Conservation (phyloP, 1,139 yeast species). For the Keqinozyma sinolaborantium region DNA sequence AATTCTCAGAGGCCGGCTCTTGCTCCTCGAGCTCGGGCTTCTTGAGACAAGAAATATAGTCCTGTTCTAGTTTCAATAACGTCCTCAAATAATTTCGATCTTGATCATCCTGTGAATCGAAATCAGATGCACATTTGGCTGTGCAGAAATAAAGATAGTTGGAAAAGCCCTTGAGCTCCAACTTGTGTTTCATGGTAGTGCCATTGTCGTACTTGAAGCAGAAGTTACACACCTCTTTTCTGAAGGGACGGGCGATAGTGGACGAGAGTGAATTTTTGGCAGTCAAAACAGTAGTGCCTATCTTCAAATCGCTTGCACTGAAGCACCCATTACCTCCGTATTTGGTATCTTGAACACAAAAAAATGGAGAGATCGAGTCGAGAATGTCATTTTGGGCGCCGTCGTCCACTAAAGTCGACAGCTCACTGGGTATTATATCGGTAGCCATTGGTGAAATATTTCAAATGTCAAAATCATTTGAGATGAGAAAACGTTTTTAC, state of each 20-base stretch:
- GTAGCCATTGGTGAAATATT: too few species aligned
- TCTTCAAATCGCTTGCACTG: conserved; percentile 36
- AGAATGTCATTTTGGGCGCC: not conserved
- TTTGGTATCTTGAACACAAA: conserved; percentile 37
- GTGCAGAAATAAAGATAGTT: conserved; percentile 49
- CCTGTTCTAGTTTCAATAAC: conserved; percentile 25
- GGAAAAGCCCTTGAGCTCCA: conserved; percentile 11
- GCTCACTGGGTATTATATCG: conserved; percentile 3
- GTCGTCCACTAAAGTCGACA: conserved; percentile 6
- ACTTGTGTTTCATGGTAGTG: conserved; percentile 37
- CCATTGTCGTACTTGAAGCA: conserved; percentile 57
- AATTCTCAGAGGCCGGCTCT: conserved; percentile 13
- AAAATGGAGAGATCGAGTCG: conserved; percentile 21
- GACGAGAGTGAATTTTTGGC: conserved; percentile 44
- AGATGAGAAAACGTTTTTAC: too few species aligned
- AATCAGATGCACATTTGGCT: conserved; percentile 36
- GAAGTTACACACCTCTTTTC: conserved; percentile 60
- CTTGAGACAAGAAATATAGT: conserved; percentile 18
- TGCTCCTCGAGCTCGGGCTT: conserved; percentile 17
- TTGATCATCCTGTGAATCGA: conserved; percentile 20
- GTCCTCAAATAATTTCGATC: conserved; percentile 18
- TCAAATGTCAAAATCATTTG: too few species aligned
- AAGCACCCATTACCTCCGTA: conserved; percentile 71
- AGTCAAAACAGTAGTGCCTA: conserved; percentile 37
- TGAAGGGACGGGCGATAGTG: conserved; percentile 50